Evolutionary conservation across 371 early-diverging fungal species (phyloP), one percentile per base, ranked within the genome.

Genomic region (Apophysomyces elegans): DNA sequence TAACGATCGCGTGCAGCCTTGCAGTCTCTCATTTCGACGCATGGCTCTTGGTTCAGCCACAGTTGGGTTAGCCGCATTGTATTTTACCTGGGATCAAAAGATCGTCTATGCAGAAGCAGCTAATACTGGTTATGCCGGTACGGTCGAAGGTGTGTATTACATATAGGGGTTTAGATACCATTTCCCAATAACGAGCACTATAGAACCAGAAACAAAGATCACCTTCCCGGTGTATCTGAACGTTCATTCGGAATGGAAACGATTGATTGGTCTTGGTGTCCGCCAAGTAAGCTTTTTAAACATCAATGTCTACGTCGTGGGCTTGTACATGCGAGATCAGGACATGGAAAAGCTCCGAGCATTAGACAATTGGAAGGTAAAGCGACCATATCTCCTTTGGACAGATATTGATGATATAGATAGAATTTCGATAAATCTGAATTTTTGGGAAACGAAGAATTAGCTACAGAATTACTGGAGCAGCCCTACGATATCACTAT

Each of bases 241-340:
- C 6, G 72, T 75, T 5, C 63, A 61, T 47, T 74, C 65, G 0
- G 77, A 75, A 62, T 76, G 77, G 73, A 78, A 75, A 50, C 75
- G 78, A 4, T 66, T 90, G 6, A 66, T 91, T 43, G 91, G 91
- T 6, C 75, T 88, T 7, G 92, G 92, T 45, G 84, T 84, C 4
- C 85, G 92, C 50, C 84, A 84, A 71, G 90, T 90, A 18, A 88
- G 87, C 9, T 89, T 91, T 57, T 71, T 91, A 16, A 84, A 85
- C 38, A 68, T 91, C 59, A 84, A 84, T 66, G 92, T 90, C 7
- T 91, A 90, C 56, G 84, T 86, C 0, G 66, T 89, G 8, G 90
- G 88, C 6, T 62, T 90, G 58, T 91, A 91, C 67, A 79, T 81
- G 75, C 66, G 72, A 9, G 78, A 62, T 36, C 72, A 83, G 12